Evolutionary conservation across 1,284 basidiomycete species (phyloP), one percentile per base, ranked within the genome.

Genomic region (Malassezia restricta): DNA sequence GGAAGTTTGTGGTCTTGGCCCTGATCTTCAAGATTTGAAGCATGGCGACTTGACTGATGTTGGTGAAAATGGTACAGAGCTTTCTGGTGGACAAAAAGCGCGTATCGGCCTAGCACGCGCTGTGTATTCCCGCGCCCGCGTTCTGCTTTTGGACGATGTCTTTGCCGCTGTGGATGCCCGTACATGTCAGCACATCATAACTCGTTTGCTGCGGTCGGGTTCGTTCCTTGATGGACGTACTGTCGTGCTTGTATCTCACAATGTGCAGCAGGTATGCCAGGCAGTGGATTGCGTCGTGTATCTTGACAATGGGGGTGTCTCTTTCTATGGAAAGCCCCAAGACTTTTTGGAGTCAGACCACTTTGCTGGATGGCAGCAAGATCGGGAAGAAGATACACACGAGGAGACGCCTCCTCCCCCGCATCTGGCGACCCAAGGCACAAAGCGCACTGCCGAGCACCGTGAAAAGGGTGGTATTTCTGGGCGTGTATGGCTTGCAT

Each of bases 241-340:
- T 0, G 76, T 85, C n/a, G 77, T 88, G 15, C 76, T 88, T 11
- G 84, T 85, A 29, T 86, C 84, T 0, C 86, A 88, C 49, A 64
- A 68, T 24, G 57, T 64, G 9, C 51, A 56, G n/a, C 42, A 62
- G 3, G 60, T 70, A 9, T 40, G 56, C 20, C 49, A 56, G 9
- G 38, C 49, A 15, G 52, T 56, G 11, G 54, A 54, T 1, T 53
- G 56, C 5, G 58, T 68, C 15, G 54, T 65, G 17, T 56, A 51
- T 30, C 60, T 74, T 69, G 27, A 72, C 1, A 51, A 27, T 1
- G 49, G 54, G 11, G 50, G 33, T 9, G 50, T 63, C 40, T 33
- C 32, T 2, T 57, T 51, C 6, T 45, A 54, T 27, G 65, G 65
- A n/a, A 41, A 40, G 8, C 40, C 43, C 53, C 3, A 27, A 65